These are phyloP conservation scores for Phaseolus lunatus DNA, from an alignment of 306 rosid genomes.

Conservation along the genomic window DNA sequence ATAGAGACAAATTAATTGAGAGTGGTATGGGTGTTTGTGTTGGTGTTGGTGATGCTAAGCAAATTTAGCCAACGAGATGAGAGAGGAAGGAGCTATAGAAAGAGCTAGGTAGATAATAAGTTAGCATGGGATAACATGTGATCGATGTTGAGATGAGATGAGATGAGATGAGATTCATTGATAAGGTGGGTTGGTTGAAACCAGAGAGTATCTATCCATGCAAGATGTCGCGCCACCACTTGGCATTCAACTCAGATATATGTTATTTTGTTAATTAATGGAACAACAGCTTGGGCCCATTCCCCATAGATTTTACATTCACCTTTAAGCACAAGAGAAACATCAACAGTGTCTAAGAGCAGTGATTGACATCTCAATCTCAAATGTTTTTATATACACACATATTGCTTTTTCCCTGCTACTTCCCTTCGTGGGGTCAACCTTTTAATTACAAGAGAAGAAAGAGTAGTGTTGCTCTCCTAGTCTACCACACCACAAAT, in stretches of 20 bases:
- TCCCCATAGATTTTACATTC: neutral
- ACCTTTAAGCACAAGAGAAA: conserved; percentile 20
- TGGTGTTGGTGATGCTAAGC: too few relatives aligned
- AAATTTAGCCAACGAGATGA: too few relatives aligned
- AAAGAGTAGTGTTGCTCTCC: conserved; percentile 30
- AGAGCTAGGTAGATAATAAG: conserved; percentile 2
- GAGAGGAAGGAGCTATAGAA: too few relatives aligned
- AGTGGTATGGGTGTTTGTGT: conserved; percentile 12
- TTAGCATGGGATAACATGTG: conserved; percentile 19
- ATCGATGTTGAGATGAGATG: conserved; percentile 12
- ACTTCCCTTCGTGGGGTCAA: conserved; percentile 27
- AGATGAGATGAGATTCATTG: neutral
- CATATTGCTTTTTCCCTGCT: neutral
- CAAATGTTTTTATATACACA: conserved; percentile 18
- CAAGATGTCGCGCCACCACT: conserved; percentile 41
- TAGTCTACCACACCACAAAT: neutral
- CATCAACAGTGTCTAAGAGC: conserved; percentile 29
- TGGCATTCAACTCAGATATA: conserved; percentile 35
- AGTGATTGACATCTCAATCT: conserved; percentile 48
- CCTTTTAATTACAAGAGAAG: conserved; percentile 24
- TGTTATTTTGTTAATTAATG: conserved; percentile 44
- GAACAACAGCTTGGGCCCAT: conserved; percentile 49
- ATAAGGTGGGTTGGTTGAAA: conserved; percentile 44
- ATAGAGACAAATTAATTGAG: conserved; percentile 42
- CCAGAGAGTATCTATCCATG: conserved; percentile 51